Conservation (phyloP, 2,329 filamentous ascomycete genomes). For the Botrytis porri region DNA sequence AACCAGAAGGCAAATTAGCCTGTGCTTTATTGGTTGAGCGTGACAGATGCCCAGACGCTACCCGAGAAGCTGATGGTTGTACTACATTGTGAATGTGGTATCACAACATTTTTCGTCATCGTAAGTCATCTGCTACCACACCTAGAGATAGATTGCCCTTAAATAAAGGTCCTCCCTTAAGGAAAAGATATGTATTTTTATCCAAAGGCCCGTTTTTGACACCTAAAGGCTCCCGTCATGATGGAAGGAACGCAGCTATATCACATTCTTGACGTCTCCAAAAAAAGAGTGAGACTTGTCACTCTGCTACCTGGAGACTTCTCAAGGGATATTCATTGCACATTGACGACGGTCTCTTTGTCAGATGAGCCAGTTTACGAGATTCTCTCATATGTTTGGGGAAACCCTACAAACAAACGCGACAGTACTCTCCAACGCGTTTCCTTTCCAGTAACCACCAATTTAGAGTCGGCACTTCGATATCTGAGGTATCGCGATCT, state of each 20-base stretch:
- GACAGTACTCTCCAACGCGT: background rate
- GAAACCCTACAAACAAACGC: background rate
- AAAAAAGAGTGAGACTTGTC: background rate
- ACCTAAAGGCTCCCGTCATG: too few species aligned
- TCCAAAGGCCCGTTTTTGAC: background rate
- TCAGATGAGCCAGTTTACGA: background rate
- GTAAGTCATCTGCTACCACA: background rate
- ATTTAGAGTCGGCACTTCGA: background rate
- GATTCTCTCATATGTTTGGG: background rate
- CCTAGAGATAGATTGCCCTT: background rate
- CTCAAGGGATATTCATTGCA: background rate
- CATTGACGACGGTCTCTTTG: background rate
- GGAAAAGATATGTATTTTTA: background rate
- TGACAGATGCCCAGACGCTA: background rate
- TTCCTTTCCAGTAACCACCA: background rate
- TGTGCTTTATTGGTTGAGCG: background rate
- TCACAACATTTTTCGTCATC: background rate
- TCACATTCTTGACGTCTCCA: background rate
- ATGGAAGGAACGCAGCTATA: background rate
- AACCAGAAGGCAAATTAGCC: background rate
- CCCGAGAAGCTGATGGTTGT: background rate
- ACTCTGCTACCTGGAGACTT: background rate
- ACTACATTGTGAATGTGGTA: background rate
- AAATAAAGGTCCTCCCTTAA: background rate
- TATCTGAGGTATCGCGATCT: background rate